Conservation (phyloP, 2,329 filamentous ascomycete genomes). For the Dactylellina drechsleri region DNA sequence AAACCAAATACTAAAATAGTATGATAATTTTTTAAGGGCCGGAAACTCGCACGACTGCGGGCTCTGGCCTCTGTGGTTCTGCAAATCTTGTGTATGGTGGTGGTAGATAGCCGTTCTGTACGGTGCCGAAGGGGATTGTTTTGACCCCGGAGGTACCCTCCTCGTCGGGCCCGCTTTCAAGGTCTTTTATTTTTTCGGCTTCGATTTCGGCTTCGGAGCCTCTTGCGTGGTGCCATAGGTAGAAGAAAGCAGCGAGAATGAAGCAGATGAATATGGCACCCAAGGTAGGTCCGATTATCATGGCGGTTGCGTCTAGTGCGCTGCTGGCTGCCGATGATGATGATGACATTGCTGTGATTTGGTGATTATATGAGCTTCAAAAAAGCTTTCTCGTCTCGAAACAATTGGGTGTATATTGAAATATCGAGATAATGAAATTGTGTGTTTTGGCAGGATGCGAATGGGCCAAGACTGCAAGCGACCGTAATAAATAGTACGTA, state of each 20-base stretch:
- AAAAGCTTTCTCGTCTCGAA: no score
- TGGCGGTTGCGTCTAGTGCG: conserved; percentile 8
- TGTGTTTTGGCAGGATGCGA: no score
- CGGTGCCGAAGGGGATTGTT: conserved; percentile 23
- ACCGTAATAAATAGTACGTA: no score
- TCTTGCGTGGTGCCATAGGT: conserved; percentile 43
- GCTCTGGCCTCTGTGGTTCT: conserved; percentile 30
- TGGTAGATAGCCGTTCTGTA: conserved; percentile 11
- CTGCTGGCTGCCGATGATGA: no score
- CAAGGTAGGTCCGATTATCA: conserved; percentile 29
- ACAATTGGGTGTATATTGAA: no score
- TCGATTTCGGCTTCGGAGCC: conserved; percentile 32
- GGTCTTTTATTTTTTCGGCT: conserved; percentile 10
- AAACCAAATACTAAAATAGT: not conserved
- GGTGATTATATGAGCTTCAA: no score
- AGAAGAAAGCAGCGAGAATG: conserved; percentile 21
- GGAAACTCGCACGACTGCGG: conserved; percentile 36
- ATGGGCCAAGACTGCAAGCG: no score
- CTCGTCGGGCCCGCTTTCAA: conserved; percentile 16
- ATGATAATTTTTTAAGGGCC: not conserved
- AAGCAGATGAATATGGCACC: conserved; percentile 29
- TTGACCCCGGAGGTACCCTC: conserved; percentile 6
- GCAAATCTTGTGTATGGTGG: conserved; percentile 41
- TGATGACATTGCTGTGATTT: no score
- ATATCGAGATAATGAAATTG: no score